These are phyloP conservation scores for Mortierella sp. DNA, from an alignment of 371 early-diverging fungal genomes.

Conservation along the genomic window DNA sequence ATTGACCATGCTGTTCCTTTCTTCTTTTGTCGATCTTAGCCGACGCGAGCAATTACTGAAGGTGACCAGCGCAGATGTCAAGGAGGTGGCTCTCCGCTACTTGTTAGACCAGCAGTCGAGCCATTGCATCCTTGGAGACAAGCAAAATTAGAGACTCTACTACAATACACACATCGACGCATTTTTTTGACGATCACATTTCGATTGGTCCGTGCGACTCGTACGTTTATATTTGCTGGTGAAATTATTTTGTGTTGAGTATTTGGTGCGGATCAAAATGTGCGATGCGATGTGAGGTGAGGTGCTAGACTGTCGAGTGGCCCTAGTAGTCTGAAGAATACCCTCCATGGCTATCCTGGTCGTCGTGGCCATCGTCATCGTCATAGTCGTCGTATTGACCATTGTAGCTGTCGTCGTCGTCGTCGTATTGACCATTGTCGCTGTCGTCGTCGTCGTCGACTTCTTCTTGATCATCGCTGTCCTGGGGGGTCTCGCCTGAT, in stretches of 20 bases:
- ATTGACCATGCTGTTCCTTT: neutral
- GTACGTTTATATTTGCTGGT: too few relatives aligned
- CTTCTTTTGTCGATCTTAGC: slow-evolving; percentile 50
- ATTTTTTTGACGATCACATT: too few relatives aligned
- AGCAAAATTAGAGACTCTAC: slow-evolving; percentile 36
- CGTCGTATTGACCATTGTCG: neutral
- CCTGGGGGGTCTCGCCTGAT: neutral
- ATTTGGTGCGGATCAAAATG: neutral
- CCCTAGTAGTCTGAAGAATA: neutral
- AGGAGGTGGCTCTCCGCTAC: slow-evolving; percentile 80
- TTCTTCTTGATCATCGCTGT: neutral
- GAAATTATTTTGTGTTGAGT: too few relatives aligned
- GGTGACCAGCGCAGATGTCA: slow-evolving; percentile 79
- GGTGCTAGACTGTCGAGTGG: neutral
- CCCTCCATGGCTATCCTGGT: neutral
- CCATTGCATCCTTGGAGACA: slow-evolving; percentile 51
- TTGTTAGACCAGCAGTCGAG: slow-evolving; percentile 59
- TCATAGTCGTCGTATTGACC: neutral
- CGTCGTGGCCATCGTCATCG: neutral
- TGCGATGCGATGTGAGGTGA: too few relatives aligned
- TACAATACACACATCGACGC: neutral
- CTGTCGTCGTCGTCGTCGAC: neutral
- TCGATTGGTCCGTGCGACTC: too few relatives aligned
- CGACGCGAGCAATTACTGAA: slow-evolving; percentile 83
- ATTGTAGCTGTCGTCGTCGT: neutral